Conservation (phyloP, 345 rosid genomes). For the Odontarrhena argentea region DNA sequence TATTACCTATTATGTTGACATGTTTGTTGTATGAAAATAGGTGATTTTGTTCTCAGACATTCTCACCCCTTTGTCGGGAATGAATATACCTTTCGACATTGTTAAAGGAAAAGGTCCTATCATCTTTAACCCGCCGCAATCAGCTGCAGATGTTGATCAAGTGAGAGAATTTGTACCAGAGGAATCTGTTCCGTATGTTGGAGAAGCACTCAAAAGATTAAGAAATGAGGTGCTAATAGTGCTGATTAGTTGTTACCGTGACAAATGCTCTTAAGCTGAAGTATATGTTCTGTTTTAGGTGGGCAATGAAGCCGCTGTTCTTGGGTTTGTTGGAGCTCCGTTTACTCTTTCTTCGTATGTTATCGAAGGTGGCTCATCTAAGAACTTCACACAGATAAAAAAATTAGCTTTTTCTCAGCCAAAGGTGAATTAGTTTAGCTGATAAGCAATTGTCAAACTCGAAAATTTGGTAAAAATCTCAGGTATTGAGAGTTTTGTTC, state of each 20-base stretch:
- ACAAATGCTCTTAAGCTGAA: conserved; percentile 18
- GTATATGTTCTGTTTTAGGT: conserved; percentile 54
- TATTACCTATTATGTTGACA: conserved; percentile 10
- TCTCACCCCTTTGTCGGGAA: conserved; percentile 95
- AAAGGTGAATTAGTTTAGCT: conserved; percentile 46
- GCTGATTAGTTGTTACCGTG: background rate
- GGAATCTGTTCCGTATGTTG: conserved; percentile 93
- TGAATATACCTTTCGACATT: conserved; percentile 98
- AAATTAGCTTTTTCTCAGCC: conserved; percentile 92
- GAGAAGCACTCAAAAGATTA: conserved; percentile 85
- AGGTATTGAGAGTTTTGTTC: background rate
- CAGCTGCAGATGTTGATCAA: conserved; percentile 70
- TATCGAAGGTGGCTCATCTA: conserved; percentile 96
- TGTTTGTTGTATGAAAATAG: conserved; percentile 47
- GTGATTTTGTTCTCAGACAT: conserved; percentile 97
- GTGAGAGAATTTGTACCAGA: conserved; percentile 83
- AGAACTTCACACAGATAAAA: conserved; percentile 84
- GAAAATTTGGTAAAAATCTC: background rate
- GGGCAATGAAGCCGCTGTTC: conserved; percentile 72
- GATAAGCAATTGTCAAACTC: background rate
- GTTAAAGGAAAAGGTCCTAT: conserved; percentile 95
- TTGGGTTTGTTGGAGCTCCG: conserved; percentile 98
- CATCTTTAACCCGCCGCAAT: conserved; percentile 74
- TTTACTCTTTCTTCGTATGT: conserved; percentile 95
- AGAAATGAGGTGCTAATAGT: conserved; percentile 69